Percentiles rank a stretch among this genome's conserved stretches.
Conservation (phyloP, 441 rosid genomes). For the Rhodomyrtus psidioides region DNA sequence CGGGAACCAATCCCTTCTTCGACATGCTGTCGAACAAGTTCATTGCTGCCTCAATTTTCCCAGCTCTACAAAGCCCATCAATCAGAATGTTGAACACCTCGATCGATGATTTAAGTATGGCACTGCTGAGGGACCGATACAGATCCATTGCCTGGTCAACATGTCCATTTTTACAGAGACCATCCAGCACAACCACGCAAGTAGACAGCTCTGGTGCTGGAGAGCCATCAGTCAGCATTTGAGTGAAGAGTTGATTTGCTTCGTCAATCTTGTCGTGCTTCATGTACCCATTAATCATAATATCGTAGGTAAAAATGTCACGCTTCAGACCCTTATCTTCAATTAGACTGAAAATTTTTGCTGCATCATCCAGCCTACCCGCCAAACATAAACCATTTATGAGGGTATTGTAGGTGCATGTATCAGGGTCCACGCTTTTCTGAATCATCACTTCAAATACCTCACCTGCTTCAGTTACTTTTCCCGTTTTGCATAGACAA, state of each 20-base stretch:
- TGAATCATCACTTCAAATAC: too few species aligned
- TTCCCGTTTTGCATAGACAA: too few species aligned
- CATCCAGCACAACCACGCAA: slow-evolving; percentile 14
- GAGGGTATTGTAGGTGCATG: too few species aligned
- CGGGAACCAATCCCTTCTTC: slow-evolving; percentile 12
- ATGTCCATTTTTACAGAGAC: slow-evolving; percentile 15
- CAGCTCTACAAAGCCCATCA: slow-evolving; percentile 19
- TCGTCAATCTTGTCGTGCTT: slow-evolving; percentile 19
- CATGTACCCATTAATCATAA: slow-evolving; percentile 22
- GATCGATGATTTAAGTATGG: background rate
- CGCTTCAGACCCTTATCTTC: too few species aligned
- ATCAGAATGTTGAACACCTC: slow-evolving; percentile 14
- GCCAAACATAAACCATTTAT: too few species aligned
- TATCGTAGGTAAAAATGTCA: too few species aligned
- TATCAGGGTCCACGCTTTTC: too few species aligned
- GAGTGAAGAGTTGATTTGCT: slow-evolving; percentile 13
- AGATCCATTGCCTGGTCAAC: slow-evolving; percentile 15
- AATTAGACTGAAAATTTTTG: too few species aligned
- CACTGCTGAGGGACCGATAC: background rate
- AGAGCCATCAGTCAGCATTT: slow-evolving; percentile 6
- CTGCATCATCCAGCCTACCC: too few species aligned
- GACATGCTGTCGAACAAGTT: slow-evolving; percentile 13
- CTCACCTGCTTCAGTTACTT: too few species aligned
- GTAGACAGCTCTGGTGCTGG: slow-evolving; percentile 8
- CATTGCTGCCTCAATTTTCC: slow-evolving; percentile 15